Conservation (phyloP, 768 basidiomycete species). For the Mycena filopes region DNA sequence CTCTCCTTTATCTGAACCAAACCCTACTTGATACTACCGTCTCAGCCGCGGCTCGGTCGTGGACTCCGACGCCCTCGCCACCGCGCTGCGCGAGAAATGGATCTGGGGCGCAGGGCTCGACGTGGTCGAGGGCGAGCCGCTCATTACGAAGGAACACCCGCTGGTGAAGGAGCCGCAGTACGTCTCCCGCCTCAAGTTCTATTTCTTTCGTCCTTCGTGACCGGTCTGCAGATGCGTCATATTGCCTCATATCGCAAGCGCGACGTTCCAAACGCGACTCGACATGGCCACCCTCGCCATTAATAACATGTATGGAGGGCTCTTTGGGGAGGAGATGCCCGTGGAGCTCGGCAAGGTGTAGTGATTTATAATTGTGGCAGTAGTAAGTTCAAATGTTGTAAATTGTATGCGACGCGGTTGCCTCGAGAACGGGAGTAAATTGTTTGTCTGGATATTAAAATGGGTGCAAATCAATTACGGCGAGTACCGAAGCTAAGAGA, state of each 20-base stretch:
- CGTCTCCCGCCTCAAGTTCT: slow-evolving; percentile 25
- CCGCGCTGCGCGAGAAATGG: slow-evolving; percentile 78
- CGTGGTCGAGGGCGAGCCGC: slow-evolving; percentile 93
- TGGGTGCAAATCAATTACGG: too few relatives aligned
- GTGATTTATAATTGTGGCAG: neutral
- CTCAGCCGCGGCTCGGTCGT: slow-evolving; percentile 83
- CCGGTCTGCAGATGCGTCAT: slow-evolving; percentile 69
- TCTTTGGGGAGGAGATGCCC: slow-evolving; percentile 65
- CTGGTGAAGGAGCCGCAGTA: slow-evolving; percentile 82
- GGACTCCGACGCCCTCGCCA: slow-evolving; percentile 88
- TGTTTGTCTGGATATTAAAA: too few relatives aligned
- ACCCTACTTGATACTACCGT: neutral
- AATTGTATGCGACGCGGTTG: too few relatives aligned
- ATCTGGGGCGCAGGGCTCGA: slow-evolving; percentile 95
- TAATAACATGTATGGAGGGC: slow-evolving; percentile 71
- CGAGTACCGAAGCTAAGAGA: too few relatives aligned
- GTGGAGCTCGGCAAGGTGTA: slow-evolving; percentile 49
- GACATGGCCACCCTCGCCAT: slow-evolving; percentile 85
- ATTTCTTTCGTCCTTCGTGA: neutral
- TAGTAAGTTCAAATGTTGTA: neutral
- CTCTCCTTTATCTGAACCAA: neutral
- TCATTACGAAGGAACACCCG: slow-evolving; percentile 77
- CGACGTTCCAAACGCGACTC: slow-evolving; percentile 84
- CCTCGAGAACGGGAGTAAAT: too few relatives aligned
- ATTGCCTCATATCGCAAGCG: slow-evolving; percentile 92